phyloP scores from a whole-genome alignment of 495 filamentous ascomycete species.

The Daldinia decipiens region DNA sequence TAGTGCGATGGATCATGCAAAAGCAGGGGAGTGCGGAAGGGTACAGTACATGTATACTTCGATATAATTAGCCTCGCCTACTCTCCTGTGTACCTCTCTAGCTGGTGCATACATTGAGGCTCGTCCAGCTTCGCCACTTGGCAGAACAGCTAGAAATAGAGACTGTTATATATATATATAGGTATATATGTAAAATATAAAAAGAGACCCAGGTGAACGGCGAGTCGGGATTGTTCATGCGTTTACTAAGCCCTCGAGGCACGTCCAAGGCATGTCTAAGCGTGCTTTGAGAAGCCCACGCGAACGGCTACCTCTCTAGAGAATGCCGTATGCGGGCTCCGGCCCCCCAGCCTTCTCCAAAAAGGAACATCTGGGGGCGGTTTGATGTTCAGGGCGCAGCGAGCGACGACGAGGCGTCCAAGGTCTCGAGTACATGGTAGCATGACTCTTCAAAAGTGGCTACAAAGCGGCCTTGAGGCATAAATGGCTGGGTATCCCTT shows the following conservation, averaged over 20 bases:
- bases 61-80: conserved; percentile 49
- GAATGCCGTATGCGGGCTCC: conserved; percentile 12
- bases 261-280: conserved; percentile 9
- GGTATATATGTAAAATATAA: background rate
- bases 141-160: conserved; percentile 29
- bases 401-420: conserved; percentile 27
- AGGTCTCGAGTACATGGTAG: conserved; percentile 23
- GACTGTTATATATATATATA: conserved; percentile 2
- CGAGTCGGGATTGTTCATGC: conserved; percentile 25
- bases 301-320: conserved; percentile 25
- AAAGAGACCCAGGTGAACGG: conserved; percentile 6
- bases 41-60: conserved; percentile 38
- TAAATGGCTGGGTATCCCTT: conserved; percentile 26
- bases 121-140: conserved; percentile 44
- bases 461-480: conserved; percentile 29
- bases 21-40: conserved; percentile 42
- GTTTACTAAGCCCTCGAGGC: conserved; percentile 12
- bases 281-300: conserved; percentile 13
- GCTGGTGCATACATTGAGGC: conserved; percentile 26
- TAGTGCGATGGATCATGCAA: conserved; percentile 48
- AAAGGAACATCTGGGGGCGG: conserved; percentile 31
- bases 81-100: conserved; percentile 19
- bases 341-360: conserved; percentile 30
- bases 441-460: conserved; percentile 35
- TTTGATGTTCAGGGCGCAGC: conserved; percentile 37